phyloP scores from a whole-genome alignment of 441 rosid species.

The Adansonia madagascariensis region DNA sequence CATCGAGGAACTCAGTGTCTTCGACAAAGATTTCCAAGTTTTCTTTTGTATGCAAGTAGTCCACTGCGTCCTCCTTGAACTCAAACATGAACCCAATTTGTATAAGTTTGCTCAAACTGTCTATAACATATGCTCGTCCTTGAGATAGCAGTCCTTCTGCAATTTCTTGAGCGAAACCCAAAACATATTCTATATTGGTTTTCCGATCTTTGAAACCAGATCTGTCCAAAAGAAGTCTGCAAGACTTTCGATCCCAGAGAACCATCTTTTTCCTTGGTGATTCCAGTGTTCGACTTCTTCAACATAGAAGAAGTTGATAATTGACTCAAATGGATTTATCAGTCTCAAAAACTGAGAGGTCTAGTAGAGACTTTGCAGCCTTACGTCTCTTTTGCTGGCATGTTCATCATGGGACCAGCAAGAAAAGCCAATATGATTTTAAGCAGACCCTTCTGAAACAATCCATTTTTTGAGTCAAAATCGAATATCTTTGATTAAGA shows the following conservation, averaged over 20 bases:
- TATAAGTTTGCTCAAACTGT: not conserved
- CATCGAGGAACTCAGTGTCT: slow-evolving; percentile 17
- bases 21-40: slow-evolving; percentile 1
- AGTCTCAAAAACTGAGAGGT: slow-evolving; percentile 11
- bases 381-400: slow-evolving; percentile 13
- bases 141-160: not conserved
- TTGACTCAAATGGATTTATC: not conserved
- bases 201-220: slow-evolving; percentile 7
- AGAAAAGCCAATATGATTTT: slow-evolving; percentile 28
- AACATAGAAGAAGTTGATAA: not conserved
- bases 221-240: slow-evolving; percentile 15
- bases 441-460: slow-evolving; percentile 22
- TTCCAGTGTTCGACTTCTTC: not conserved
- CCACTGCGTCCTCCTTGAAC: slow-evolving; percentile 25
- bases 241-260: not conserved
- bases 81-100: slow-evolving; percentile 21
- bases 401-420: not conserved
- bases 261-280: slow-evolving; percentile 7
- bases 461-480: slow-evolving; percentile 5
- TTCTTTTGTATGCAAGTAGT: slow-evolving; percentile 22
- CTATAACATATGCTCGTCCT: not conserved
- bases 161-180: slow-evolving; percentile 23
- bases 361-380: slow-evolving; percentile 25
- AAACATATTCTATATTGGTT: slow-evolving; percentile 19
- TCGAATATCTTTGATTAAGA: not conserved